Conservation (phyloP, 2,329 filamentous ascomycete species). For the Grosmannia penicillata region DNA sequence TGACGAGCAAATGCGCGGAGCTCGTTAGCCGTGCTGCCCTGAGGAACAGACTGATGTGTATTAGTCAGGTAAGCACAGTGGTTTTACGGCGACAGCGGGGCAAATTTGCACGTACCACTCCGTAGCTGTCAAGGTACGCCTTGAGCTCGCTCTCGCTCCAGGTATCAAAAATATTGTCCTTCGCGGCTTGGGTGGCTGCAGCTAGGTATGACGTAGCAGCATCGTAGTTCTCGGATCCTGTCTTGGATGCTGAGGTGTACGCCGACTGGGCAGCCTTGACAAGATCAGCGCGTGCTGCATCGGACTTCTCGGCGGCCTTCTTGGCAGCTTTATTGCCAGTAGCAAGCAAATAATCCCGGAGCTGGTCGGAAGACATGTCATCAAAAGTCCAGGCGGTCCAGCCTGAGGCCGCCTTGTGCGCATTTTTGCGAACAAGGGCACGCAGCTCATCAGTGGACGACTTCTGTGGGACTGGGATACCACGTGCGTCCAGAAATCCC, state of each 20-base stretch:
- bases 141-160: conserved; percentile 66
- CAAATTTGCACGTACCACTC: conserved; percentile 45
- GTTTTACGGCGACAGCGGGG: no score
- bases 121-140: conserved; percentile 66
- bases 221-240: conserved; percentile 43
- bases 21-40: conserved; percentile 54
- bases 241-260: conserved; percentile 43
- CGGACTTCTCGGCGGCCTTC: conserved; percentile 46
- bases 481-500: conserved; percentile 62
- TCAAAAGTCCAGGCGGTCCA: conserved; percentile 69
- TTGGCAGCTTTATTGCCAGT: conserved; percentile 40
- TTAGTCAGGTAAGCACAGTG: no score
- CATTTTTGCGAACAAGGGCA: conserved; percentile 57
- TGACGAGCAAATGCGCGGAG: conserved; percentile 56
- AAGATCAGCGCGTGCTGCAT: conserved; percentile 58
- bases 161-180: conserved; percentile 52
- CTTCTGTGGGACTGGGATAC: conserved; percentile 57
- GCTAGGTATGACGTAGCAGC: conserved; percentile 58
- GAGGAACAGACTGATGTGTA: conserved; percentile 33
- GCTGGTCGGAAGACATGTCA: conserved; percentile 56
- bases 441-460: conserved; percentile 60
- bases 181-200: conserved; percentile 48
- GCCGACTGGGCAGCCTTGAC: conserved; percentile 47
- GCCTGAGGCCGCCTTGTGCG: conserved; percentile 52
- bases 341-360: conserved; percentile 42